phyloP scores from a whole-genome alignment of 2,329 filamentous ascomycete species.

The Fusarium pseudonygamai region DNA sequence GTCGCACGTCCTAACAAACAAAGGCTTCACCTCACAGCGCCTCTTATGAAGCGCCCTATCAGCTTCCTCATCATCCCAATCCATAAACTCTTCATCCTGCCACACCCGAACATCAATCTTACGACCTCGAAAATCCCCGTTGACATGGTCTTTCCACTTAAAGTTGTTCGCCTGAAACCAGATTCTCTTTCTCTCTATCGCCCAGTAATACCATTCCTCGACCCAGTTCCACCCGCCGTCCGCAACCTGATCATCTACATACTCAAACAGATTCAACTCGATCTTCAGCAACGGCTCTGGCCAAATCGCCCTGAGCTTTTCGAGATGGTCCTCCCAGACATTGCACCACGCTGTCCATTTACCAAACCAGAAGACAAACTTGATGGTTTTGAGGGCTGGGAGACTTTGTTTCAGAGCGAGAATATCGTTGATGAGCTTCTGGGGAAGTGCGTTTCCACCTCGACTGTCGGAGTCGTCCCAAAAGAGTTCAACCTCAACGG shows the following conservation, averaged over 20 bases:
- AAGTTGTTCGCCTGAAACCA: not conserved
- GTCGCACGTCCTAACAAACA: not conserved
- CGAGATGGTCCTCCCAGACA: not conserved
- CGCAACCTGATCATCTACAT: accelerated
- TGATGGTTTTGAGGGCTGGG: not conserved
- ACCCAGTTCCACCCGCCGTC: not conserved
- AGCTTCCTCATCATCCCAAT: not conserved
- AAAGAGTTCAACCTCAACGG: accelerated
- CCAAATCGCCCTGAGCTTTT: not conserved
- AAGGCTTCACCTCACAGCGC: not conserved
- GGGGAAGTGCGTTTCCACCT: not conserved
- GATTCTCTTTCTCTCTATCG: not conserved
- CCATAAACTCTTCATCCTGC: not conserved
- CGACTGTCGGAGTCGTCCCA: accelerated
- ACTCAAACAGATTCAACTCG: not conserved
- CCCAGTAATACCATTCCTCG: not conserved
- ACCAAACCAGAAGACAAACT: not conserved
- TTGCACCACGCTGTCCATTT: accelerated
- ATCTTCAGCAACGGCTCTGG: not conserved
- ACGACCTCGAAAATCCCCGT: not conserved
- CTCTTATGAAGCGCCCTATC: not conserved
- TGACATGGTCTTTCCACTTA: not conserved
- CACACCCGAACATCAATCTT: not conserved
- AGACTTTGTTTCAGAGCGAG: not conserved
- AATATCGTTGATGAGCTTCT: not conserved